These are phyloP conservation scores for Trichoderma reesei DNA, from an alignment of 495 filamentous ascomycete genomes.

Conservation along the genomic window DNA sequence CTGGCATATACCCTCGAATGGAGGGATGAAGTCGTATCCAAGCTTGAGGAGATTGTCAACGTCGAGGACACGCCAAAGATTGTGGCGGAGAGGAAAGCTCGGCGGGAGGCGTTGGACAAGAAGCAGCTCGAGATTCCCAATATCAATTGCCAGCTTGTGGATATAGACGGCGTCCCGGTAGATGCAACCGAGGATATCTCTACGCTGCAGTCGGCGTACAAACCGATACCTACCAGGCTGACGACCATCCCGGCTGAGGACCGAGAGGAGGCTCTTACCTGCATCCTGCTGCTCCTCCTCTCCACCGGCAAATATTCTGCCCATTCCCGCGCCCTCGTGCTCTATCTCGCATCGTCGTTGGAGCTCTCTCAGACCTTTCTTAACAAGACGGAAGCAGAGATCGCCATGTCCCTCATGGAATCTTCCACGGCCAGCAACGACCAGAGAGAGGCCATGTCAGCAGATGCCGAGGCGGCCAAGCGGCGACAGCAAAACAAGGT, in stretches of 20 bases:
- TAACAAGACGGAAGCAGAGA: constrained; percentile 56
- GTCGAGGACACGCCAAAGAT: constrained; percentile 27
- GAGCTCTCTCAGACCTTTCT: constrained; percentile 48
- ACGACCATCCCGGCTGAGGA: constrained; percentile 30
- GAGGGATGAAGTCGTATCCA: constrained; percentile 24
- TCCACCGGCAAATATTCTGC: constrained; percentile 65
- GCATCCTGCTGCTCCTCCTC: constrained; percentile 57
- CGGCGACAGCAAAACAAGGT: constrained; percentile 52
- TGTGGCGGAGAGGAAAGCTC: constrained; percentile 28
- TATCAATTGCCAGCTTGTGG: constrained; percentile 10
- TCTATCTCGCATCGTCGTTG: constrained; percentile 56
- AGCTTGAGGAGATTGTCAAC: constrained; percentile 29
- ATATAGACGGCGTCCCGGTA: constrained; percentile 13
- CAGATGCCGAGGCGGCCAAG: constrained; percentile 57
- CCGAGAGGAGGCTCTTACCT: constrained; percentile 40
- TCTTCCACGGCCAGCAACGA: constrained; percentile 21
- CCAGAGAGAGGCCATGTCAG: constrained; percentile 48
- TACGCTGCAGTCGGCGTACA: constrained; percentile 31
- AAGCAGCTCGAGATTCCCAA: constrained; percentile 13
- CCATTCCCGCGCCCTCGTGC: constrained; percentile 56
- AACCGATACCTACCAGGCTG: constrained; percentile 37
- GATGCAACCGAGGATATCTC: constrained; percentile 20
- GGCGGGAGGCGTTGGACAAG: constrained; percentile 20
- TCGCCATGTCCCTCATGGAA: constrained; percentile 62
- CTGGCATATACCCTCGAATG: constrained; percentile 33